phyloP scores from a whole-genome alignment of 2,329 filamentous ascomycete species.

The Sporothrix brasiliensis region DNA sequence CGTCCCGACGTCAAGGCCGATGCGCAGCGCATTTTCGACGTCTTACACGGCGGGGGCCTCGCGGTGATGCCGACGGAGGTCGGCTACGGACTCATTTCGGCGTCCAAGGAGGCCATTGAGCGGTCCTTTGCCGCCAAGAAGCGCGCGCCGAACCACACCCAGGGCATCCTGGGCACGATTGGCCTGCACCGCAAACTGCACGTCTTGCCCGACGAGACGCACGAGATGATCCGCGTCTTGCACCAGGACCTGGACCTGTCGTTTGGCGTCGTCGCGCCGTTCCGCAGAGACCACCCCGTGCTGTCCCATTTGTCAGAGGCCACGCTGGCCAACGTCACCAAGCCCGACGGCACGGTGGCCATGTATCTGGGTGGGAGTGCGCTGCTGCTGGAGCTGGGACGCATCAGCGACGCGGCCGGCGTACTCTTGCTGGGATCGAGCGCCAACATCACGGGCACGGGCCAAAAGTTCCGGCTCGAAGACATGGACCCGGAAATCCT shows the following conservation, averaged over 20 bases:
- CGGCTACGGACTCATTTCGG: slow-evolving; percentile 38
- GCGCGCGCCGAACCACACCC: slow-evolving; percentile 36
- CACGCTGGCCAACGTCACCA: slow-evolving; percentile 13
- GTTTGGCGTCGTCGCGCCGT: slow-evolving; percentile 34
- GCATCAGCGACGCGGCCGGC: slow-evolving; percentile 36
- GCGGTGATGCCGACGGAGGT: slow-evolving; percentile 39
- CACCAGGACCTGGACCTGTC: slow-evolving; percentile 35
- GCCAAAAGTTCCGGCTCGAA: slow-evolving; percentile 40
- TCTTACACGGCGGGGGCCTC: slow-evolving; percentile 37
- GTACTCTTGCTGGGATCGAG: slow-evolving; percentile 40
- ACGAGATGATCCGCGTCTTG: slow-evolving; percentile 35
- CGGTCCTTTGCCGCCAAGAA: slow-evolving; percentile 37
- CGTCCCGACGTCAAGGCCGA: slow-evolving; percentile 28
- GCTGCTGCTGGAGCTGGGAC: slow-evolving; percentile 39
- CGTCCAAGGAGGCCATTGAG: slow-evolving; percentile 33
- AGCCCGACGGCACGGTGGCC: slow-evolving; percentile 5
- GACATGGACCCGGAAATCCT: slow-evolving; percentile 42
- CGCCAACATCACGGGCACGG: slow-evolving; percentile 42
- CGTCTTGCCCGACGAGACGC: slow-evolving; percentile 28
- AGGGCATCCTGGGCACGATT: slow-evolving; percentile 38
- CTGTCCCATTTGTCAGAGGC: not conserved
- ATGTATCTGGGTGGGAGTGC: not conserved
- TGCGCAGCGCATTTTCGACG: slow-evolving; percentile 30
- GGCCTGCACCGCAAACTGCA: slow-evolving; percentile 36
- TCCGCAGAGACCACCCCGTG: not conserved